A percentile compares a stretch with the other conserved stretches of the same genome.
Evolutionary conservation across 257 asterid species (phyloP).

Genomic region (Primulina tabacum): DNA sequence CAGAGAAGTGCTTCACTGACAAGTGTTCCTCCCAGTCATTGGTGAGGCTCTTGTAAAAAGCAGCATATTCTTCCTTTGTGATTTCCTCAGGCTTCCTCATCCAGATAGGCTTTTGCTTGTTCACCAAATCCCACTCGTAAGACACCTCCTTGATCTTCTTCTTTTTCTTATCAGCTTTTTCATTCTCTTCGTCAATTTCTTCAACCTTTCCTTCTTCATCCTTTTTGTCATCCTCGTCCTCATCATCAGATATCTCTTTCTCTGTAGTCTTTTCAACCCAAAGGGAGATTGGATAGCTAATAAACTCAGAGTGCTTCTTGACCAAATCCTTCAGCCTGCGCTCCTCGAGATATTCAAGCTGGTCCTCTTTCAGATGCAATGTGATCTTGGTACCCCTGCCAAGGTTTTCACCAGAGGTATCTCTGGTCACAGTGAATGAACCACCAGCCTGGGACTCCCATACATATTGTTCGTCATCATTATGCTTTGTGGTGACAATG

Average conservation of each 20-base stretch:
- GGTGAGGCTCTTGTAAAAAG: conserved; percentile 26
- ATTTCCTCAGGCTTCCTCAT: conserved; percentile 24
- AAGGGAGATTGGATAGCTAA: conserved; percentile 24
- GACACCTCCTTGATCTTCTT: conserved; percentile 25
- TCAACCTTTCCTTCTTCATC: conserved; percentile 21
- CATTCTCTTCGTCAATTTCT: conserved; percentile 23
- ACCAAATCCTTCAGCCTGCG: conserved; percentile 22
- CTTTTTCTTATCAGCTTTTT: conserved; percentile 19
- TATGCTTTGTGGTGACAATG: conserved; percentile 24
- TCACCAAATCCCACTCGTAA: conserved; percentile 24
- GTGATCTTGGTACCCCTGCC: conserved; percentile 28
- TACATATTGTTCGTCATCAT: conserved; percentile 22
- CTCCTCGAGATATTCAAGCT: conserved; percentile 27
- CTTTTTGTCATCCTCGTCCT: conserved; percentile 25
- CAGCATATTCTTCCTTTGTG: conserved; percentile 19
- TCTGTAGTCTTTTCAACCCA: conserved; percentile 24
- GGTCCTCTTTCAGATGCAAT: conserved; percentile 23
- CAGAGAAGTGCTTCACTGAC: conserved; percentile 4
- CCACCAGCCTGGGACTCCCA: conserved; percentile 27
- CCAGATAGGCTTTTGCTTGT: conserved; percentile 28
- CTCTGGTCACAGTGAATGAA: conserved; percentile 26
- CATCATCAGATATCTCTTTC: conserved; percentile 21
- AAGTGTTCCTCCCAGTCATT: conserved; percentile 20
- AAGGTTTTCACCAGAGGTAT: conserved; percentile 11
- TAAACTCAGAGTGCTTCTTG: conserved; percentile 25